A percentile compares a stretch with the other conserved stretches of the same genome.
Conservation (phyloP, 106 monocot species). For the Acanthochlamys bracteata region DNA sequence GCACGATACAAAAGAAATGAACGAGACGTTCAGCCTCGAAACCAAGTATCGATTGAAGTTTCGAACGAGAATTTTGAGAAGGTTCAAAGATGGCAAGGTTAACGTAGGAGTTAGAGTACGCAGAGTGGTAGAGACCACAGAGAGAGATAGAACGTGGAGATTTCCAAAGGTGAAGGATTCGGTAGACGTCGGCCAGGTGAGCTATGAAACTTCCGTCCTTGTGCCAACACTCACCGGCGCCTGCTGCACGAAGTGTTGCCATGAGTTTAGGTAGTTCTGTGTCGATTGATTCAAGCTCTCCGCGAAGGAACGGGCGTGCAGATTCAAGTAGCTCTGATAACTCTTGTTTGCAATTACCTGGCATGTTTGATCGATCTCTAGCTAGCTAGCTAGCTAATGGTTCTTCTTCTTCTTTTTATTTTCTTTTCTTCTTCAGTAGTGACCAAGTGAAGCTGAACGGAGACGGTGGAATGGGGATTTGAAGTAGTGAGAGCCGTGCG, state of each 20-base stretch:
- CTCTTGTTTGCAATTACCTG: too few relatives aligned
- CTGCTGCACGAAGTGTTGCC: conserved; percentile 47
- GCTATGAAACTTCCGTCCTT: conserved; percentile 83
- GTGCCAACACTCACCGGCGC: conserved; percentile 94
- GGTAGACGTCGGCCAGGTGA: conserved; percentile 76
- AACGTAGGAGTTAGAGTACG: conserved; percentile 99
- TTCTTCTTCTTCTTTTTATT: too few relatives aligned
- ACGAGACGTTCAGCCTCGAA: conserved; percentile 59
- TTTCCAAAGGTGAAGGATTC: conserved; percentile 72
- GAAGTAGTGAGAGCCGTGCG: too few relatives aligned
- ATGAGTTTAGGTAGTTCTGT: conserved; percentile 46
- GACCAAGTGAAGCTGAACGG: too few relatives aligned
- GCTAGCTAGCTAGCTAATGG: too few relatives aligned
- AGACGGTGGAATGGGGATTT: too few relatives aligned
- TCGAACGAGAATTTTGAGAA: conserved; percentile 35
- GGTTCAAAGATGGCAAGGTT: conserved; percentile 97
- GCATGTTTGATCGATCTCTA: too few relatives aligned
- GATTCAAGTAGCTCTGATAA: conserved; percentile 24
- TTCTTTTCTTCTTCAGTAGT: too few relatives aligned
- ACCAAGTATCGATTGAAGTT: conserved; percentile 41
- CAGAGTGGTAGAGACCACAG: conserved; percentile 91
- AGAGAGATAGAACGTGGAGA: conserved; percentile 48
- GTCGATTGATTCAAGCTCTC: conserved; percentile 46
- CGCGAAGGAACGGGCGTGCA: conserved; percentile 78
- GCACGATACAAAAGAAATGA: conserved; percentile 86